Evolutionary conservation across 1,139 yeast genomes (phyloP).

Genomic region (Kodamaea suecica): DNA sequence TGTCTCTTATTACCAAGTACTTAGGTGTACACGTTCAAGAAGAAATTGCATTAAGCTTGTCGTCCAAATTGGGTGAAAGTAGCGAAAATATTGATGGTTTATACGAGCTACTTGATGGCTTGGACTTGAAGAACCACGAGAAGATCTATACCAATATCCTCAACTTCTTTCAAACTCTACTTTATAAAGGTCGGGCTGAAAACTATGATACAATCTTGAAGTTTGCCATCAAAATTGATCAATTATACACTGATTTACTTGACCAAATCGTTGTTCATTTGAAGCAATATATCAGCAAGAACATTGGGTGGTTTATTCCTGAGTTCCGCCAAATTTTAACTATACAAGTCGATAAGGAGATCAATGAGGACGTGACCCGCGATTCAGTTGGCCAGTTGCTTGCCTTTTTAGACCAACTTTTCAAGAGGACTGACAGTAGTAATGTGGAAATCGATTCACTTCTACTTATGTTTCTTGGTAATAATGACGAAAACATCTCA

Average conservation of each 20-base stretch:
- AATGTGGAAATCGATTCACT: slow-evolving; percentile 21
- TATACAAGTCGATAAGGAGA: not conserved
- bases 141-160: slow-evolving; percentile 22
- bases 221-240: slow-evolving; percentile 19
- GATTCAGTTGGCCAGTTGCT: slow-evolving; percentile 11
- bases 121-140: slow-evolving; percentile 20
- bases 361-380: slow-evolving; percentile 7
- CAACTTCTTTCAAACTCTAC: slow-evolving; percentile 11
- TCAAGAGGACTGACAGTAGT: slow-evolving; percentile 11
- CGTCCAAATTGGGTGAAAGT: slow-evolving; percentile 16
- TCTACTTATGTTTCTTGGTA: slow-evolving; percentile 30
- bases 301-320: slow-evolving; percentile 22
- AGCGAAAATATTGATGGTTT: slow-evolving; percentile 25
- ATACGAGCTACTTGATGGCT: slow-evolving; percentile 33
- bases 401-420: slow-evolving; percentile 18
- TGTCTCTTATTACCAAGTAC: slow-evolving; percentile 28
- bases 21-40: slow-evolving; percentile 26
- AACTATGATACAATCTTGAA: slow-evolving; percentile 17
- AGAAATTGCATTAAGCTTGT: slow-evolving; percentile 24
- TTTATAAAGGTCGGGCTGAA: slow-evolving; percentile 8
- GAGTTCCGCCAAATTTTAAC: slow-evolving; percentile 12
- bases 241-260: slow-evolving; percentile 19
- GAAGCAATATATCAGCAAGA: slow-evolving; percentile 13
- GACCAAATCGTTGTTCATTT: slow-evolving; percentile 14
- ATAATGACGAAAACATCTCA: slow-evolving; percentile 33